Percentiles rank a stretch among this genome's conserved stretches.
These are phyloP conservation scores for Neocucurbitaria cava DNA, from an alignment of 2,329 filamentous ascomycete species.

Conservation along the genomic window DNA sequence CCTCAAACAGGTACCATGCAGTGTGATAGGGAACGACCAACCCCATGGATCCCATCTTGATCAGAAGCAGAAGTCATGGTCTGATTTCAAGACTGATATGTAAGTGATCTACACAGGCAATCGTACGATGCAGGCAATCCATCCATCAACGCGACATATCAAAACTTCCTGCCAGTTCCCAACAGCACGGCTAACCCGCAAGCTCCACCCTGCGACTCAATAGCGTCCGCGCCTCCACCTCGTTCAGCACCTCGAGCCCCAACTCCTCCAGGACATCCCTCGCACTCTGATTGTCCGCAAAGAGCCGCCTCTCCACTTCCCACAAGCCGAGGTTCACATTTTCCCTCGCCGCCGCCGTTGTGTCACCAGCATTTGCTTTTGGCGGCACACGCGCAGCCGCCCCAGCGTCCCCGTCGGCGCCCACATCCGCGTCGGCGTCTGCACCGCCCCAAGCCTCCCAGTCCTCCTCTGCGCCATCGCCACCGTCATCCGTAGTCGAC, in stretches of 20 bases:
- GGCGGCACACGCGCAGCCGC: conserved; percentile 13
- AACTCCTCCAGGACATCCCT: conserved; percentile 66
- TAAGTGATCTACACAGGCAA: not conserved
- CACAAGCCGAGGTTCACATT: conserved; percentile 44
- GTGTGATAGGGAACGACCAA: no score
- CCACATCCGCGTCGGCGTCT: conserved; percentile 48
- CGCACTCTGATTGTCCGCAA: conserved; percentile 56
- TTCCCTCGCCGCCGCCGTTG: conserved; percentile 12
- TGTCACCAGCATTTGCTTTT: conserved; percentile 22
- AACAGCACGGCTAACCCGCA: conserved; percentile 32
- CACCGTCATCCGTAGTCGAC: conserved; percentile 5
- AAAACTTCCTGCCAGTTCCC: not conserved
- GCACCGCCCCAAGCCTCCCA: conserved; percentile 26
- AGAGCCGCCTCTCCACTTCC: conserved; percentile 56
- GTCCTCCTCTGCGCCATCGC: conserved; percentile 22
- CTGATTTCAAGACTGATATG: not conserved
- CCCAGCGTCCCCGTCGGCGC: conserved; percentile 22
- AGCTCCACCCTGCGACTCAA: conserved; percentile 71
- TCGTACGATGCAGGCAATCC: not conserved
- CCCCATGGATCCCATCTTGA: no score
- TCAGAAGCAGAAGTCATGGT: not conserved
- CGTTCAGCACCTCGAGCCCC: conserved; percentile 66
- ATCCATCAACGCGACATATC: not conserved
- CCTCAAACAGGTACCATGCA: no score
- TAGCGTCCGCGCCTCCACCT: conserved; percentile 70